Base-by-base conservation (phyloP, 352 stramenopile species). In the Globisporangium yorkense region DNA sequence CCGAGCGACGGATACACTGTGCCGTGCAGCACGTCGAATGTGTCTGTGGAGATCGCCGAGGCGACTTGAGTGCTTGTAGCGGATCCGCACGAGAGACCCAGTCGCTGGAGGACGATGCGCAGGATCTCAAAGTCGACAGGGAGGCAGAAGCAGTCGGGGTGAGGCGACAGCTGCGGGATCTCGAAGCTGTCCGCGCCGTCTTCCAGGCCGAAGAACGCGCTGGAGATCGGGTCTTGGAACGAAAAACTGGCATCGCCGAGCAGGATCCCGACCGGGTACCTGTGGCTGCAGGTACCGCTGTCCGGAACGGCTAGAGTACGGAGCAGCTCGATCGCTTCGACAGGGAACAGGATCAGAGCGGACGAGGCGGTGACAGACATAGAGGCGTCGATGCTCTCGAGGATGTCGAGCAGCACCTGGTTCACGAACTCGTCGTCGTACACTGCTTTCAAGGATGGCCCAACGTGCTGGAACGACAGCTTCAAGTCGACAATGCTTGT, bases 71-170 rank as follows among this genome's bases (percentile, higher is more conserved):
- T 48, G 1, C 27, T 57, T 15, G 51, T 55, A 15, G 5, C 31
- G 8, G n/a, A 10, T 7, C 2, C 48, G 33, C 5, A 7, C 2
- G n/a, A 18, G 29, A 13, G 35, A 16, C 39, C 35, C 3, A 80
- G 59, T 27, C 66, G 49, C 10, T 71, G 20, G 35, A 88, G 67
- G 31, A 84, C 80, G 3, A 73, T 18, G 29, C 71, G 48, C 12
- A 93, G 64, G 33, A 91, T 72, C 49, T 85, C 75, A 33, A 93
- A 88, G 59, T 93, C 84, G 0, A 91, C 74, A 12, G 84, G 81
- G 16, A 93, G 67, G 37, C 84, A 93, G 54, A 93, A 93, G 33
- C 84, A 94, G 27, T 94, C 77, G 16, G 81, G 81, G 40, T 90
- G 80, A 8, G 84, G 84, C 33, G 80, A 90, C 9, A 94, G 57